Evolutionary conservation across 768 basidiomycete species (phyloP).

Genomic region (Boletus reticuloceps): DNA sequence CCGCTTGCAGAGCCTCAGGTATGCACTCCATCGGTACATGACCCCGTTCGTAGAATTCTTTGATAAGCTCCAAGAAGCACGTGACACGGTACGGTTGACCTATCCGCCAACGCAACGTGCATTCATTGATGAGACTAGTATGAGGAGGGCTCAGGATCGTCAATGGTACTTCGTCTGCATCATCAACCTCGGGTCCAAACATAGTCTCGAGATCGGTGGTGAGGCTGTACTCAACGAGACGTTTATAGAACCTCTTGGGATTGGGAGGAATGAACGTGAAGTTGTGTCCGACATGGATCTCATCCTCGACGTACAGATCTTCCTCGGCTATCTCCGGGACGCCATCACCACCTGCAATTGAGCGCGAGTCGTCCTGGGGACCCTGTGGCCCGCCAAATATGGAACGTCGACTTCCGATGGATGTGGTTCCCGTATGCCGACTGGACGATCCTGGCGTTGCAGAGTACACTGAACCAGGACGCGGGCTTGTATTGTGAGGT

Average conservation of each 20-base stretch:
- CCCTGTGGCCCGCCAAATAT: constrained; percentile 37
- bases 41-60: constrained; percentile 81
- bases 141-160: constrained; percentile 82
- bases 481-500: constrained; percentile 18
- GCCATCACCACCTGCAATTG: constrained; percentile 17
- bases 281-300: constrained; percentile 66
- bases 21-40: constrained; percentile 95
- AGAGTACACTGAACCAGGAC: constrained; percentile 61
- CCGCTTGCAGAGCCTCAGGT: constrained; percentile 78
- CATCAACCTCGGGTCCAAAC: constrained; percentile 87
- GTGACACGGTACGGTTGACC: constrained; percentile 72
- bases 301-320: constrained; percentile 61
- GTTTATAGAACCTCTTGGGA: constrained; percentile 80
- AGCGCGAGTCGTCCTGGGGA: neutral
- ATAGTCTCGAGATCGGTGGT: constrained; percentile 84
- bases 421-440: constrained; percentile 56
- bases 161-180: constrained; percentile 92
- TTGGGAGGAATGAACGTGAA: constrained; percentile 93
- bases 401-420: constrained; percentile 69
- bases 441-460: constrained; percentile 34
- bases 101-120: constrained; percentile 88
- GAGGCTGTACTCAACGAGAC: constrained; percentile 80
- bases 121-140: constrained; percentile 82
- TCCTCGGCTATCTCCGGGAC: constrained; percentile 36
- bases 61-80: constrained; percentile 83